Base-by-base conservation (phyloP, 2,329 filamentous ascomycete species). In the Orbilia javanica region DNA sequence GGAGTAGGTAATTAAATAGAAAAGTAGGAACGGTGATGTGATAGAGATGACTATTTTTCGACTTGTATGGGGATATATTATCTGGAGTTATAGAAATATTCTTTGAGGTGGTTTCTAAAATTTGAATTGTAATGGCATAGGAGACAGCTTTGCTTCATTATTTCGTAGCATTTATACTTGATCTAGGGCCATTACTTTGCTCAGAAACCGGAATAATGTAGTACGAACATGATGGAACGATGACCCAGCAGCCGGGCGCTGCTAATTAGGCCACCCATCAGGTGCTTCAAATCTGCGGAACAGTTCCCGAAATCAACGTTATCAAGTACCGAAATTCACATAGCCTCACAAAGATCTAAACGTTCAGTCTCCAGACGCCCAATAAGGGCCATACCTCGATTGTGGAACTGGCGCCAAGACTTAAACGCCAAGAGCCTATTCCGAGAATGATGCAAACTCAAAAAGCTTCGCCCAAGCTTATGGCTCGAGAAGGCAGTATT, bases 221-320 rank as follows among this genome's bases (percentile, higher is more conserved):
- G 29, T 42, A 63, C 31, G 52, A 6, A 39, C 55, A 76, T 76
- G 72, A 76, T 76, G 72, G 69, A 76, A 76, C 66, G 72, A 76
- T 76, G 57, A 70, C 39, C 72, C 27, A 57, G 57, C 57, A 70
- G 27, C 13, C 50, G 65, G 29, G 52, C 52, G n/a, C 27, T 36
- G 52, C 29, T 22, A 34, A 22, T 65, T 69, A 74, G 71, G 64
- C 71, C 46, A 27, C 65, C 20, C 31, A 50, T 46, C 25, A 42
- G 31, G 20, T 34, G 25, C 18, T 36, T 36, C 29, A 29, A 57
- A 22, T 31, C 29, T 57, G n/a, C 29, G 25, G 31, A 18, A 22
- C 46, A 53, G 31, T 50, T 27, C 15, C 57, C 25, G 39, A 25
- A 50, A 25, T 66, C 44, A 50, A 68, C 64, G 48, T 39, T 67